phyloP scores from a whole-genome alignment of 2,329 filamentous ascomycete species.

The Fusarium sp. region DNA sequence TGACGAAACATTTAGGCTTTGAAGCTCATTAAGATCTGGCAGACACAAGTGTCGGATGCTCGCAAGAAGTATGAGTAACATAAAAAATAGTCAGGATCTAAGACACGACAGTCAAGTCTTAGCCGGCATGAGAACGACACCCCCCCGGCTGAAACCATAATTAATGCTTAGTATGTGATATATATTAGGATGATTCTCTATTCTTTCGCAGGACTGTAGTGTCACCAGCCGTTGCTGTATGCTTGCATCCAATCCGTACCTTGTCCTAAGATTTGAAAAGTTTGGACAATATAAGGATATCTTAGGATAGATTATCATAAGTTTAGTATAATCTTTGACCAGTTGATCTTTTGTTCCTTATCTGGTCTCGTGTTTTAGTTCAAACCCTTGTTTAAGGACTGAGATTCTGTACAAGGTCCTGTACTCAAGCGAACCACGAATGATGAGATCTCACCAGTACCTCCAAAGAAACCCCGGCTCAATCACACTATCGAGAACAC shows the following conservation, averaged over 20 bases:
- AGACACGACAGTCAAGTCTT: not conserved
- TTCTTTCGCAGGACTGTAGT: not conserved
- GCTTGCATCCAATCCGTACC: not conserved
- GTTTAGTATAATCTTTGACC: fast-evolving
- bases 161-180: not conserved
- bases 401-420: not conserved
- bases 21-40: no score
- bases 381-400: not conserved
- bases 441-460: not conserved
- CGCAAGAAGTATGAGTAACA: not conserved
- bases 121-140: not conserved
- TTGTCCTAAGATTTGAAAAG: not conserved
- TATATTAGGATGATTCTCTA: not conserved
- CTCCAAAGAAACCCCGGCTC: not conserved
- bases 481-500: fast-evolving
- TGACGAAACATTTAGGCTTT: no score
- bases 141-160: no score
- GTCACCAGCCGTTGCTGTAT: not conserved
- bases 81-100: not conserved
- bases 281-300: not conserved
- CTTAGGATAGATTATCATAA: not conserved
- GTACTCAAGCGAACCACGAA: not conserved
- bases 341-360: fast-evolving
- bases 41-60: no score
- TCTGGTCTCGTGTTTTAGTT: not conserved